Base-by-base conservation (phyloP, 306 rosid species). In the Boehmeria nivea region DNA sequence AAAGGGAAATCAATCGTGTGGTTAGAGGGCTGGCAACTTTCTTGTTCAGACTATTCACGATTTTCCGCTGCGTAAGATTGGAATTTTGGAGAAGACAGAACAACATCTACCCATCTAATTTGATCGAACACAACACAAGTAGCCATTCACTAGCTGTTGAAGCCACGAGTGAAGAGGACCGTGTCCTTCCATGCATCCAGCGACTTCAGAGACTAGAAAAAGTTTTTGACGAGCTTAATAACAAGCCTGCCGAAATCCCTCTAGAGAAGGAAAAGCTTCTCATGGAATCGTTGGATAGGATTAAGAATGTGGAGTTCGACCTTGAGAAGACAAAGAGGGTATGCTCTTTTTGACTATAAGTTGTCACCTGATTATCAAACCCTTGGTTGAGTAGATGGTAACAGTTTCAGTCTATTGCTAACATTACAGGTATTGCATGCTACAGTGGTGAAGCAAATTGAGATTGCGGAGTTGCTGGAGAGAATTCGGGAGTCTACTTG, bases 271-370 rank as follows among this genome's bases (percentile, higher is more conserved):
- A 91, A 52, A 72, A 63, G 68, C 76, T 91, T 66, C 89, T 91
- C 19, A 71, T 75, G 81, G 83, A 91, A 54, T 91, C 99, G 42
- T 75, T 84, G 77, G 83, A 87, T 50, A 78, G 99, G 81, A 91
- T 91, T 37, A 91, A 87, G 70, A 84, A 71, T 2, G 96, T 85
- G 52, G 99, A 91, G 73, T 68, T 77, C 47, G 99, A 91, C 70
- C 85, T 91, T 15, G 96, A 91, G 65, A 84, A 73, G 77, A 91
- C 99, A 23, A 91, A 91, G 80, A 73, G 81, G 73, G 99, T 91
- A 85, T 40, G 86, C 49, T 39, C 68, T 66, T 59, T 37, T 42
- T 57, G 36, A 54, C 47, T 40, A 45, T 25, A 15, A 33, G 47
- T 45, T 15, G 51, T 66, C n/a, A n/a, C n/a, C n/a, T n/a, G n/a